Conservation (phyloP, 2,329 filamentous ascomycete species). For the Aspergillus aculeatinus region DNA sequence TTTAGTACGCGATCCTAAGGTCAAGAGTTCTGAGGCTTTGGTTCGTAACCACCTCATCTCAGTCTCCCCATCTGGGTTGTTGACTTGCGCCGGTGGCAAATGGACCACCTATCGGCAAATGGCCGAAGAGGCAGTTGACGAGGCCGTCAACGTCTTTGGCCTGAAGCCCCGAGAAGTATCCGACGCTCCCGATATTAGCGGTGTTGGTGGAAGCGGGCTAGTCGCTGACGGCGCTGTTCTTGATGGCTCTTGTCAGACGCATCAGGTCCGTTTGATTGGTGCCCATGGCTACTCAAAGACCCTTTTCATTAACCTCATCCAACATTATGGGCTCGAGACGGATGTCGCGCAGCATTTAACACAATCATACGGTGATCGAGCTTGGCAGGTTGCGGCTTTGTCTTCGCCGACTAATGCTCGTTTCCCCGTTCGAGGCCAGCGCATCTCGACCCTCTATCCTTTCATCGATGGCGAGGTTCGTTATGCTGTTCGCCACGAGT, state of each 20-base stretch:
- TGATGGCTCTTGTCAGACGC: slow-evolving; percentile 77
- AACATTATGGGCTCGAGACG: slow-evolving; percentile 88
- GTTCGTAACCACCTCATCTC: slow-evolving; percentile 85
- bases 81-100: slow-evolving; percentile 86
- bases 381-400: slow-evolving; percentile 84
- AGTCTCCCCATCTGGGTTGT: slow-evolving; percentile 72
- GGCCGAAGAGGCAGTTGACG: slow-evolving; percentile 85
- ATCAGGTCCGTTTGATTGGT: slow-evolving; percentile 76
- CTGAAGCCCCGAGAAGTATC: slow-evolving; percentile 58
- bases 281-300: slow-evolving; percentile 87
- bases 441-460: slow-evolving; percentile 77
- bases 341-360: slow-evolving; percentile 88
- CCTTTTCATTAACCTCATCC: slow-evolving; percentile 91
- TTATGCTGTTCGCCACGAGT: slow-evolving; percentile 85
- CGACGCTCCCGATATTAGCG: slow-evolving; percentile 66
- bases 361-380: slow-evolving; percentile 84
- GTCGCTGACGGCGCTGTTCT: slow-evolving; percentile 70
- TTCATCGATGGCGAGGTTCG: slow-evolving; percentile 90
- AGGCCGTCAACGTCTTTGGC: slow-evolving; percentile 68
- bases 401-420: slow-evolving; percentile 73
- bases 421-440: slow-evolving; percentile 79
- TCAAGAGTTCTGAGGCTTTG: slow-evolving; percentile 79
- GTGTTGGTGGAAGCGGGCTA: slow-evolving; percentile 67
- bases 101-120: slow-evolving; percentile 94
- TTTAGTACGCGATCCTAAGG: slow-evolving; percentile 81